Conservation (phyloP, 306 rosid species). For the Cajanus cajan region DNA sequence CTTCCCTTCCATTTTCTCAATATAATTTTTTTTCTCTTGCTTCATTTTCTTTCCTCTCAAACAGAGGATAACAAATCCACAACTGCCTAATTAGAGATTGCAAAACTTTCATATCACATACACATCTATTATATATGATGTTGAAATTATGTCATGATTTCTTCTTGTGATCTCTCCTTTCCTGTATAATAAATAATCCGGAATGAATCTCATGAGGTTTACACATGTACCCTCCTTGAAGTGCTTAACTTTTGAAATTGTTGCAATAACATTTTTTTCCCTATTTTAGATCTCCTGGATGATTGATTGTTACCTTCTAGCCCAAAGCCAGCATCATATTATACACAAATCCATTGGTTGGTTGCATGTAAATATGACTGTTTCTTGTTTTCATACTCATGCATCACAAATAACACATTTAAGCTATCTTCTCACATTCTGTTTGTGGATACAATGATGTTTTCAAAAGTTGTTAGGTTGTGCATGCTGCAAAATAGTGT, state of each 20-base stretch:
- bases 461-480: neutral
- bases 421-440: neutral
- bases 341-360: neutral
- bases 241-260: constrained; percentile 14
- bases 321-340: neutral
- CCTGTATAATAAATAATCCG: constrained; percentile 4
- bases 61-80: neutral
- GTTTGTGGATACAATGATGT: neutral
- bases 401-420: neutral
- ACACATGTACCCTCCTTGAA: neutral
- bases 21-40: neutral
- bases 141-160: neutral
- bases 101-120: neutral
- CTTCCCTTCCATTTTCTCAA: neutral
- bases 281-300: neutral
- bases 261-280: neutral
- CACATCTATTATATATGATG: neutral
- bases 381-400: neutral
- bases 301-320: neutral
- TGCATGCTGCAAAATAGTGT: neutral
- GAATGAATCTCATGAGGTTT: neutral
- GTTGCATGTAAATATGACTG: neutral
- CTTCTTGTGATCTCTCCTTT: neutral
- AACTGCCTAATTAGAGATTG: neutral
- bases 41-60: neutral